Evolutionary conservation across 192 early-diverging fungal genomes (phyloP), one percentile per base, ranked within the genome.

Genomic region (Coemansia sp.): DNA sequence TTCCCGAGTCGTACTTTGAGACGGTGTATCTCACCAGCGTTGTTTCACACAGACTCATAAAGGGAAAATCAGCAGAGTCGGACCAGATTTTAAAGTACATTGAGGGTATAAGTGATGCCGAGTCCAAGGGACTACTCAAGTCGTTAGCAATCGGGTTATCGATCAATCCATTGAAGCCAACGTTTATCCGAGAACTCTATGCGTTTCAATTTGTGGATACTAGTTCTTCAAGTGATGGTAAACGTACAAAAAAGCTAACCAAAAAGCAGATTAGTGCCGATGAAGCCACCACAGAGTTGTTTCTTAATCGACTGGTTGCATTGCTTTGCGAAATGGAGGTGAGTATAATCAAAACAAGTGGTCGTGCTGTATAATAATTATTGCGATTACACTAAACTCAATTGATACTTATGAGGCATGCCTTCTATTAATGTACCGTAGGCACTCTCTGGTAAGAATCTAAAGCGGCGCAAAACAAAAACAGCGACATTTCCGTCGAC

Each of bases 161-260:
- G 0, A 34, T 68, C 4, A 35, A 51, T 11, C 48, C 57, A 0
- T 24, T 24, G 14, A 54, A 64, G 15, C 33, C 56, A 19, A 46
- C 53, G 9, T 68, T 47, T 47, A 55, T 75, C 4, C 65, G 72
- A 29, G 72, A 75, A 37, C 43, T 75, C 15, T 75, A 75, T 53
- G 64, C 71, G 9, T 74, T 74, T 39, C 58, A 63, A 28, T 50
- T 63, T 36, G 45, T 48, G 29, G 47, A 24, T 23, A 50, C n/a
- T n/a, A n/a, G n/a, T n/a, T n/a, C n/a, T n/a, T n/a, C 8, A 8
- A 20, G 0, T 19, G 19, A 9, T 30, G 27, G 17, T 1, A 52
- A 9, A 0, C 13, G 1, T 18, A 10, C 27, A 1, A 25, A 29
- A 28, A 27, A 17, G 25, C 5, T 14, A 18, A 32, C 17, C 18